Evolutionary conservation across 2,329 filamentous ascomycete genomes (phyloP), one percentile per base, ranked within the genome.

Genomic region (Penicillium thymicola): DNA sequence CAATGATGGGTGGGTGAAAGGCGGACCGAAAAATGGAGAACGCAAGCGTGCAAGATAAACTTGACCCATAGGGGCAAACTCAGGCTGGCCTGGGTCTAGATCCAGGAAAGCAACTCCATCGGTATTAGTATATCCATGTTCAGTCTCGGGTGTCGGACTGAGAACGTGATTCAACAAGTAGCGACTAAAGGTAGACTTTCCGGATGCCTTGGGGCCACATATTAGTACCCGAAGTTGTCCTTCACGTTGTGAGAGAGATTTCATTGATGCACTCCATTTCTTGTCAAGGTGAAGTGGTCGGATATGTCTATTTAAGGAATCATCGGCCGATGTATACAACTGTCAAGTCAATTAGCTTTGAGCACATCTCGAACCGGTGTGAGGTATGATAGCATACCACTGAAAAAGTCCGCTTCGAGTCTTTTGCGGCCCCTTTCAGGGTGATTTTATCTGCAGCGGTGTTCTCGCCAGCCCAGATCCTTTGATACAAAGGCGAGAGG

Each of bases 111-210:
- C 79, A 25, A 82, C 78, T 5, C 76, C 75, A 53, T 76, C 71
- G 27, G 70, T 66, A 50, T 70, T 69, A 46, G 51, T 59, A 44
- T 69, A 65, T 21, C 61, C 63, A 30, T 56, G 66, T 42, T 73
- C 70, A 5, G 68, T 59, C 48, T 70, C 58, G 54, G 69, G 76
- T 4, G 70, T 68, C 23, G 72, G 70, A 30, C 72, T 76, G 18
- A 85, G 73, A 30, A 84, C 74, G 54, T 81, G 77, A 62, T 87
- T 87, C 18, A 80, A 65, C 5, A 86, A 69, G 54, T 82, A 76
- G 48, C 81, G 79, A 55, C 78, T 78, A 61, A 86, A 83, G 0
- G 82, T 85, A 9, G 84, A 86, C 66, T 86, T 85, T 25, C 84
- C 84, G 25, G 82, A 79, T 0, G 75, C 78, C 59, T 85, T 81